Evolutionary conservation across 1,139 yeast genomes (phyloP).

Genomic region (Geotrichum bryndzae): DNA sequence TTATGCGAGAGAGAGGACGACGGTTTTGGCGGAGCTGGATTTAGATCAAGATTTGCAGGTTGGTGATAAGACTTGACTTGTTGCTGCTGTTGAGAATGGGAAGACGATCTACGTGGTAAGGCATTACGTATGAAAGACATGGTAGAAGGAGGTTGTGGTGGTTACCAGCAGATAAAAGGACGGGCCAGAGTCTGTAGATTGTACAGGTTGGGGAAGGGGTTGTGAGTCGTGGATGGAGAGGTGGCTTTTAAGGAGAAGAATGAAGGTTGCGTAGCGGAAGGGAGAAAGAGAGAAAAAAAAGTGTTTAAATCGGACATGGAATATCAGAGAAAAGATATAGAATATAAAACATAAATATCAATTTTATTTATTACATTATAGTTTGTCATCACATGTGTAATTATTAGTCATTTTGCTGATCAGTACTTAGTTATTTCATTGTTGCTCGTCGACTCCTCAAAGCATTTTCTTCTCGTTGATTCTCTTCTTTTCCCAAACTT

Average conservation of each 20-base stretch:
- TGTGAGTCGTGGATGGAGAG: neutral
- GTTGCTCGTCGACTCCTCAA: neutral
- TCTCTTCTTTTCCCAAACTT: neutral
- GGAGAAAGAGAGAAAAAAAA: neutral
- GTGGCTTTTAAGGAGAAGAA: constrained; percentile 5
- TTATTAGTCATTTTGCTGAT: neutral
- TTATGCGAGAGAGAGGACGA: neutral
- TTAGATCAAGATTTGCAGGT: neutral
- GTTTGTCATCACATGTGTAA: neutral
- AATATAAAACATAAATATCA: neutral
- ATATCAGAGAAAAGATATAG: neutral
- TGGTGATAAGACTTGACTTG: constrained; percentile 2
- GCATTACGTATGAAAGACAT: constrained; percentile 16
- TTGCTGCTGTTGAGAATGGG: constrained; percentile 2
- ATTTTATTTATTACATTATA: too few relatives aligned
- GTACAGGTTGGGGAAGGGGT: neutral
- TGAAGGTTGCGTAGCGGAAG: neutral
- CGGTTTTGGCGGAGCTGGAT: neutral
- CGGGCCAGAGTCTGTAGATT: neutral
- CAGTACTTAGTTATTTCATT: neutral
- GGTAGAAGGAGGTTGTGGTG: neutral
- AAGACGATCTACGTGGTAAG: constrained; percentile 12
- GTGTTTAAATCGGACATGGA: neutral
- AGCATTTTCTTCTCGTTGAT: neutral
- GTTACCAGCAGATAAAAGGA: neutral